Percentiles rank a stretch among this genome's conserved stretches.
phyloP scores from a whole-genome alignment of 768 basidiomycete genomes.

The Candolleomyces eurysporus region DNA sequence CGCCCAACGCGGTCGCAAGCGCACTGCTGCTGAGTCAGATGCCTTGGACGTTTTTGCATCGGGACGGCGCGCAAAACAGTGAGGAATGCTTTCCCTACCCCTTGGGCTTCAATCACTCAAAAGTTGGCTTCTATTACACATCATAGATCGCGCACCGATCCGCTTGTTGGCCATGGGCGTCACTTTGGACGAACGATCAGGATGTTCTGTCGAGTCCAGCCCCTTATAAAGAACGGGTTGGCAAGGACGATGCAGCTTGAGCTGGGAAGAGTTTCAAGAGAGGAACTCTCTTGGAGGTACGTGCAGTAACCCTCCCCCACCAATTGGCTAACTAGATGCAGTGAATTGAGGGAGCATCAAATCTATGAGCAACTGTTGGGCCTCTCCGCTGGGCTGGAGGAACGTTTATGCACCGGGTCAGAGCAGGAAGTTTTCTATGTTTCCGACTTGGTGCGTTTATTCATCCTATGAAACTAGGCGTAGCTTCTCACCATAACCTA shows the following conservation, averaged over 20 bases:
- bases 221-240: slow-evolving; percentile 17
- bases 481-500: too few species aligned
- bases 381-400: slow-evolving; percentile 10
- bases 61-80: too few species aligned
- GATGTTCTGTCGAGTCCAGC: slow-evolving; percentile 13
- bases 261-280: slow-evolving; percentile 7
- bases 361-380: background rate
- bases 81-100: too few species aligned
- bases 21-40: too few species aligned
- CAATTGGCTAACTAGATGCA: background rate
- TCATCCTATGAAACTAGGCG: background rate
- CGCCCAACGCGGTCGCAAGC: too few species aligned
- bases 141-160: background rate
- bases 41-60: too few species aligned
- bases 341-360: background rate
- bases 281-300: slow-evolving; percentile 3
- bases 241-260: slow-evolving; percentile 3
- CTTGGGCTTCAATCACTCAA: too few species aligned
- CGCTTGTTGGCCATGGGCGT: slow-evolving; percentile 17
- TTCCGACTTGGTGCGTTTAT: slow-evolving; percentile 16
- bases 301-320: background rate
- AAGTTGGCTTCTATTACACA: too few species aligned
- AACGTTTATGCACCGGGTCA: slow-evolving; percentile 12
- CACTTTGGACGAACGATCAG: slow-evolving; percentile 18
- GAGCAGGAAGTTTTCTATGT: slow-evolving; percentile 18